phyloP scores from a whole-genome alignment of 352 stramenopile species.

The Achlya hypogyna region DNA sequence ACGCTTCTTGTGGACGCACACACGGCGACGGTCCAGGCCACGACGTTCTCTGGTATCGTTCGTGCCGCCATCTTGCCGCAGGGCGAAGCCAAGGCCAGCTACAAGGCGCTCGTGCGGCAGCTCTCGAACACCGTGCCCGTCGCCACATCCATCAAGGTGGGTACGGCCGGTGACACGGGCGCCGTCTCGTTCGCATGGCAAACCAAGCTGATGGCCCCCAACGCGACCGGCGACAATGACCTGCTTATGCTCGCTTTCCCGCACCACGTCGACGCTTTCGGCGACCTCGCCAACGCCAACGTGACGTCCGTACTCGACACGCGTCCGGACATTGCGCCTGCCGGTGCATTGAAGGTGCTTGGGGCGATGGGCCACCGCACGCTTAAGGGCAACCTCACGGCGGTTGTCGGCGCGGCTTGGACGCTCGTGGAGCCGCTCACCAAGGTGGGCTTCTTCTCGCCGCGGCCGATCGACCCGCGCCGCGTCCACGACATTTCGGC shows the following conservation, averaged over 20 bases:
- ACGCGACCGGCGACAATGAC: slow-evolving; percentile 20
- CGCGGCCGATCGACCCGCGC: slow-evolving; percentile 26
- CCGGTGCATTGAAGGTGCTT: slow-evolving; percentile 34
- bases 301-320: not conserved
- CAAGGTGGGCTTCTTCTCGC: slow-evolving; percentile 37
- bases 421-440: slow-evolving; percentile 47
- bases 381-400: slow-evolving; percentile 74
- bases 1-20: not conserved
- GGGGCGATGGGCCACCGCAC: slow-evolving; percentile 46
- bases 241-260: slow-evolving; percentile 69
- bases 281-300: not conserved
- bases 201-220: slow-evolving; percentile 33
- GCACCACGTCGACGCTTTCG: slow-evolving; percentile 54
- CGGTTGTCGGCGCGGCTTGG: slow-evolving; percentile 54
- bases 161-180: slow-evolving; percentile 24
- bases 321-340: not conserved
- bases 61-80: slow-evolving; percentile 52
- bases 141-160: slow-evolving; percentile 31
- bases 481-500: slow-evolving; percentile 40
- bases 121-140: slow-evolving; percentile 45
- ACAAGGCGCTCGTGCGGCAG: slow-evolving; percentile 32
- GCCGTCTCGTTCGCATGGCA: slow-evolving; percentile 55
- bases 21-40: not conserved
- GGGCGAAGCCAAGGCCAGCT: slow-evolving; percentile 11
- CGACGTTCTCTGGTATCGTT: slow-evolving; percentile 29